Evolutionary conservation across 495 filamentous ascomycete species (phyloP).

Genomic region (Cenococcum geophilum): DNA sequence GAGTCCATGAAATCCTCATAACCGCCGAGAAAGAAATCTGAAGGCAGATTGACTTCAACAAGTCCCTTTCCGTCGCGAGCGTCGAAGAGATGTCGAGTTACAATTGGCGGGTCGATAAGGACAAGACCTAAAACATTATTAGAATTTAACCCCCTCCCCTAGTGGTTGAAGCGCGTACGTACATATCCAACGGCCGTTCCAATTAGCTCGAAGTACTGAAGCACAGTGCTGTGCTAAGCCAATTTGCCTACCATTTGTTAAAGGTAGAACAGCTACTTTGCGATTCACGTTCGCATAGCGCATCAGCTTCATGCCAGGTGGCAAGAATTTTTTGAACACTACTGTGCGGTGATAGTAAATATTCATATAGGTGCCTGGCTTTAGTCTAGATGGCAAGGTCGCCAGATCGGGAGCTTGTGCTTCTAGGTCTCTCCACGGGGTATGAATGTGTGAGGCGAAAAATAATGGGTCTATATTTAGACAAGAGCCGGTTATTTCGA

Average conservation of each 20-base stretch:
- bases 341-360: constrained; percentile 19
- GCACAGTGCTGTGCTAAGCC: constrained; percentile 21
- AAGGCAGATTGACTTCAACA: neutral
- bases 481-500: constrained; percentile 13
- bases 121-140: constrained; percentile 7
- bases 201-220: constrained; percentile 8
- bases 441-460: constrained; percentile 20
- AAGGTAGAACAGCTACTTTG: constrained; percentile 9
- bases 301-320: neutral
- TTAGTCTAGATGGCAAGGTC: constrained; percentile 12
- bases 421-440: neutral
- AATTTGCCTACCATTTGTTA: neutral
- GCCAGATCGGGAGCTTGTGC: constrained; percentile 11
- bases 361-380: constrained; percentile 5
- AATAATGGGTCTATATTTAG: constrained; percentile 22
- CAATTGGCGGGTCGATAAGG: constrained; percentile 20
- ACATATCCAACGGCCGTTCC: constrained; percentile 15
- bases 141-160: neutral
- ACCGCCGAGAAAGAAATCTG: constrained; percentile 5
- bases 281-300: constrained; percentile 4
- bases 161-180: neutral
- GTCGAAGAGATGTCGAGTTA: neutral
- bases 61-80: neutral
- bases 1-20: constrained; percentile 17
- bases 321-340: neutral